These are phyloP conservation scores for Diaporthe batatas DNA, from an alignment of 2,329 filamentous ascomycete species.

Conservation along the genomic window DNA sequence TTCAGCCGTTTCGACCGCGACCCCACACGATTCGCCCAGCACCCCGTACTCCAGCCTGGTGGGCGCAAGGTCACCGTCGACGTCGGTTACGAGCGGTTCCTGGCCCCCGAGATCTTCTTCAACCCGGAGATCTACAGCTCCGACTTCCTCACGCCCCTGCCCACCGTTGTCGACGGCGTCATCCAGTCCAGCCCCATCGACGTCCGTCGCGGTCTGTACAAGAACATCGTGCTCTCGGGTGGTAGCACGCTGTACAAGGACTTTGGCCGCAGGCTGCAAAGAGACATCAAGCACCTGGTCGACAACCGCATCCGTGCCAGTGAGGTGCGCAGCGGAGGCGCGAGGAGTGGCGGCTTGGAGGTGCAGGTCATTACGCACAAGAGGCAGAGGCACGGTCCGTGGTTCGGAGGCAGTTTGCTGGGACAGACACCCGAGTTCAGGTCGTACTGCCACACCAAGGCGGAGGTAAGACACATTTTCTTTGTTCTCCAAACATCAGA, in stretches of 20 bases:
- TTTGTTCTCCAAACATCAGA: not conserved
- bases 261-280: constrained; percentile 94
- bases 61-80: constrained; percentile 89
- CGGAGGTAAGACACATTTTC: constrained; percentile 63
- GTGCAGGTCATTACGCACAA: constrained; percentile 98
- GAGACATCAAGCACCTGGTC: constrained; percentile 96
- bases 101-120: constrained; percentile 99
- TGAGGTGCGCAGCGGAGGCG: constrained; percentile 90
- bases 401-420: constrained; percentile 97
- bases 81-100: constrained; percentile 96
- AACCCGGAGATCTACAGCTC: constrained; percentile 99
- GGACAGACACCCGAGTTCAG: constrained; percentile 98
- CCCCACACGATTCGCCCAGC: constrained; percentile 89
- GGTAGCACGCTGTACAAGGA: constrained; percentile 99
- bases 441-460: constrained; percentile 98
- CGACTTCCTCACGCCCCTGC: constrained; percentile 95
- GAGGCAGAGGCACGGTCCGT: constrained; percentile 95
- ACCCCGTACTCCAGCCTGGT: constrained; percentile 87
- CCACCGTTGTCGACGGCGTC: constrained; percentile 93
- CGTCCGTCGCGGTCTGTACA: constrained; percentile 96
- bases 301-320: constrained; percentile 93
- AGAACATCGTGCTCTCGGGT: constrained; percentile 98
- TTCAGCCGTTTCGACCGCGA: constrained; percentile 95
- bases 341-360: constrained; percentile 92
- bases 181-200: constrained; percentile 99